Evolutionary conservation across 768 basidiomycete genomes (phyloP).

Genomic region (Amanita rimosa): DNA sequence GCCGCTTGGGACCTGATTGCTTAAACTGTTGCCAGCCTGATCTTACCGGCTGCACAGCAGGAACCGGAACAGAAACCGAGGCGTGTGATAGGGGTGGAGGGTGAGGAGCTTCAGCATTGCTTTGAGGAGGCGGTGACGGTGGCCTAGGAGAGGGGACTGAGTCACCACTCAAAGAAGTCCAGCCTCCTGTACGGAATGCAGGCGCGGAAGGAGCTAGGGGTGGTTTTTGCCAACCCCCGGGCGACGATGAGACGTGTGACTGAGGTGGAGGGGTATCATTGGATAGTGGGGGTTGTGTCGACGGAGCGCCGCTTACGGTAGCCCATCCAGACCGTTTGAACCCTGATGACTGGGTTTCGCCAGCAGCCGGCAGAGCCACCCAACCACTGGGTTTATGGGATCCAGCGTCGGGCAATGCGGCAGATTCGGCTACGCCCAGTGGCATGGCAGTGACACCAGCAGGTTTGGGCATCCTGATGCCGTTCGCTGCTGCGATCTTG

Average conservation of each 20-base stretch:
- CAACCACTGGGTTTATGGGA: conserved; percentile 37
- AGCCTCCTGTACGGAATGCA: conserved; percentile 50
- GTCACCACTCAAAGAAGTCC: conserved; percentile 51
- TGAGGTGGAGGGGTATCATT: conserved; percentile 9
- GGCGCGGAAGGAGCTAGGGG: conserved; percentile 21
- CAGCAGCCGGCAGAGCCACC: conserved; percentile 19
- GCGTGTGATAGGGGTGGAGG: conserved; percentile 4
- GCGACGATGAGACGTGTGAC: conserved; percentile 7
- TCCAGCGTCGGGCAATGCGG: conserved; percentile 9
- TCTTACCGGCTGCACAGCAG: conserved; percentile 20
- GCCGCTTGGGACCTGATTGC: conserved; percentile 23
- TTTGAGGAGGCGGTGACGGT: not conserved
- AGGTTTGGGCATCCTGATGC: conserved; percentile 56
- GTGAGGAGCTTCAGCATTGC: not conserved
- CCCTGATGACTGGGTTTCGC: conserved; percentile 12
- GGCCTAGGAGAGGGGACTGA: conserved; percentile 1
- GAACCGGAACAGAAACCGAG: conserved; percentile 7
- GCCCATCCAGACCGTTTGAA: conserved; percentile 43
- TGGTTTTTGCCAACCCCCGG: not conserved
- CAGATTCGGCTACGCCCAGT: conserved; percentile 13
- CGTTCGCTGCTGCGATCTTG: conserved; percentile 74
- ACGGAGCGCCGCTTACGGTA: conserved; percentile 22
- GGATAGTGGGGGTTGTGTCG: conserved; percentile 8
- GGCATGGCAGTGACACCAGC: conserved; percentile 14
- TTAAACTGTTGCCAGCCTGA: conserved; percentile 54